phyloP scores from a whole-genome alignment of 2,329 filamentous ascomycete species.

The Cladobotryum protrusum region DNA sequence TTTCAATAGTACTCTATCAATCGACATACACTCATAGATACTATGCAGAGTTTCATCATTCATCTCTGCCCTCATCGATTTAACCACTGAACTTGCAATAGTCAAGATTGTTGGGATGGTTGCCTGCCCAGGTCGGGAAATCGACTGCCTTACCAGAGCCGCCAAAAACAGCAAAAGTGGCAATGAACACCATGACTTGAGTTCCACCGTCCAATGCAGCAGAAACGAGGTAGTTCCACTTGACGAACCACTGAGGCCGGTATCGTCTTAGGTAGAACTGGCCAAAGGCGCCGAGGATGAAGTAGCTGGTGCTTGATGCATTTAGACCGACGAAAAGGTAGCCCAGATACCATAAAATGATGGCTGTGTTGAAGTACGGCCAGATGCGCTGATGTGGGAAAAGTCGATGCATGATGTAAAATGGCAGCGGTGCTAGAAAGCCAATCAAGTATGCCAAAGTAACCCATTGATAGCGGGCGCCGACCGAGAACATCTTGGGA shows the following conservation, averaged over 20 bases:
- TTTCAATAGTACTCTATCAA: no score
- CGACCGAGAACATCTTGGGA: conserved; percentile 17
- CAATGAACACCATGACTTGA: conserved; percentile 17
- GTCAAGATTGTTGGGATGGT: conserved; percentile 10
- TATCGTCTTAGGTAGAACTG: conserved; percentile 23
- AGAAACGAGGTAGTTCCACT: conserved; percentile 21
- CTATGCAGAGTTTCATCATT: no score
- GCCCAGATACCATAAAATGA: conserved; percentile 37
- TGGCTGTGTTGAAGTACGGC: conserved; percentile 33
- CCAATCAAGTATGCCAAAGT: conserved; percentile 10
- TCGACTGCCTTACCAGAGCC: conserved; percentile 4
- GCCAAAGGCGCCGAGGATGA: conserved; percentile 24
- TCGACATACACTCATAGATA: no score
- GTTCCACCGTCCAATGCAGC: conserved; percentile 17
- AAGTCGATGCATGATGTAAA: conserved; percentile 24
- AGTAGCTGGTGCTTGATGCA: conserved; percentile 24
- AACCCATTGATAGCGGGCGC: conserved; percentile 17
- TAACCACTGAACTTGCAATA: conserved; percentile 8
- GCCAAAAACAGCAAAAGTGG: conserved; percentile 16
- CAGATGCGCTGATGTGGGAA: conserved; percentile 14
- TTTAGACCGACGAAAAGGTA: conserved; percentile 35
- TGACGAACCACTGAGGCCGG: conserved; percentile 20
- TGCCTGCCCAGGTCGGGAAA: conserved; percentile 8
- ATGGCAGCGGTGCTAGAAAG: conserved; percentile 35
- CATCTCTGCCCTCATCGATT: conserved; percentile 4